These are phyloP conservation scores for Kalmusia sp. DNA, from an alignment of 2,329 filamentous ascomycete species.

Conservation along the genomic window DNA sequence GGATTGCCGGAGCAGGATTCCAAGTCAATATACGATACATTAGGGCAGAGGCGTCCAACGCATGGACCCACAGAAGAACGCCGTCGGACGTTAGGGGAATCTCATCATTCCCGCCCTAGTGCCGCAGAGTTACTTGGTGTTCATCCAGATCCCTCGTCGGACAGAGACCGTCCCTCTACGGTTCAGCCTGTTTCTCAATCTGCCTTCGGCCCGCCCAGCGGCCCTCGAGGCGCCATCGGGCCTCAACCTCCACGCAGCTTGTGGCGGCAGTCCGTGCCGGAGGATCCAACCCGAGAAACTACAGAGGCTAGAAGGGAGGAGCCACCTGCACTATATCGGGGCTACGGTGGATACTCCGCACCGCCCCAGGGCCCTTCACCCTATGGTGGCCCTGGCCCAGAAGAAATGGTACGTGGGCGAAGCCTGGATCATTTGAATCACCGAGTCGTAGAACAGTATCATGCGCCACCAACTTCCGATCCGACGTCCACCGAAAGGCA, in stretches of 20 bases:
- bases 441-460: conserved; percentile 47
- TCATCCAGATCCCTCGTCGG: conserved; percentile 23
- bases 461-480: conserved; percentile 48
- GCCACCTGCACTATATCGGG: conserved; percentile 32
- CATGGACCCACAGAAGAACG: conserved; percentile 42
- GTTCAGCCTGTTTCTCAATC: conserved; percentile 49
- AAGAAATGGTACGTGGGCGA: conserved; percentile 41
- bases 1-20: conserved; percentile 32
- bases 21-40: conserved; percentile 29
- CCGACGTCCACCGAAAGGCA: conserved; percentile 43
- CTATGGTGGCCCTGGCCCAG: conserved; percentile 29
- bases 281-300: conserved; percentile 33
- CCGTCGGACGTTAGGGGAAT: conserved; percentile 44
- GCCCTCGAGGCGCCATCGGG: conserved; percentile 26
- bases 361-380: conserved; percentile 30
- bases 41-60: conserved; percentile 31
- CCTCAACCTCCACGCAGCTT: conserved; percentile 30
- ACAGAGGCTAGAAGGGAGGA: conserved; percentile 41
- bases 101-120: conserved; percentile 42
- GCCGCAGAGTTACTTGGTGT: conserved; percentile 38
- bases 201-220: conserved; percentile 45
- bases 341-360: conserved; percentile 39
- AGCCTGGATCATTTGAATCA: conserved; percentile 41
- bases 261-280: conserved; percentile 40
- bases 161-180: conserved; percentile 45